These are phyloP conservation scores for Senna siamea DNA, from an alignment of 306 rosid genomes.

Conservation along the genomic window DNA sequence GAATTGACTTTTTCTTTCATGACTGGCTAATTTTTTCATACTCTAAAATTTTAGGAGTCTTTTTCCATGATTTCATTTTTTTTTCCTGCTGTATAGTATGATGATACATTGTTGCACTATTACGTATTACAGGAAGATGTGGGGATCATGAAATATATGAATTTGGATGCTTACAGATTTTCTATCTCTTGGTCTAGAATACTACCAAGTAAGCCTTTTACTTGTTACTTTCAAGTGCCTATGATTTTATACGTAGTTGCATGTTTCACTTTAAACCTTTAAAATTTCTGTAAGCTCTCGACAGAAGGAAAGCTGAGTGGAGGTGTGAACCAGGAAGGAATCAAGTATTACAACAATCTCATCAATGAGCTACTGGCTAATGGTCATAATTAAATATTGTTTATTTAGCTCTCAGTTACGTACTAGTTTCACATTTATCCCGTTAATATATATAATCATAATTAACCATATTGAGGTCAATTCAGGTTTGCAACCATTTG, in stretches of 20 bases:
- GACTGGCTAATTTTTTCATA: not conserved
- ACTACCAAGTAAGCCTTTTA: constrained; percentile 50
- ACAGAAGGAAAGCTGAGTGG: constrained; percentile 52
- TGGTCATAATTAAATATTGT: constrained; percentile 26
- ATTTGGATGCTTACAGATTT: constrained; percentile 57
- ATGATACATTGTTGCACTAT: not conserved
- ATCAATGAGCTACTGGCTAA: constrained; percentile 41
- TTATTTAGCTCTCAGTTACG: not conserved
- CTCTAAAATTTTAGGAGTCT: too few relatives aligned
- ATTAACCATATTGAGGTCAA: not conserved
- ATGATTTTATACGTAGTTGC: not conserved
- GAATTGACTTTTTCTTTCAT: not conserved
- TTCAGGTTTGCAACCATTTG: constrained; percentile 41
- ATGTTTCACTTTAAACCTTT: not conserved
- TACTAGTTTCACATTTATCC: not conserved
- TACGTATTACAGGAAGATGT: constrained; percentile 51
- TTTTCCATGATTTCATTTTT: too few relatives aligned
- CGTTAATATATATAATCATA: not conserved
- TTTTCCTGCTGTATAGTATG: too few relatives aligned
- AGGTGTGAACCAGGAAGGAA: constrained; percentile 54
- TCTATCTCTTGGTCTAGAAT: constrained; percentile 64
- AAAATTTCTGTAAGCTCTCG: not conserved
- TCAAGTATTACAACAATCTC: constrained; percentile 49
- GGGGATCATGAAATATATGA: constrained; percentile 44
- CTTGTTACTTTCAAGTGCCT: not conserved